Percentiles rank a stretch among this genome's conserved stretches.
Conservation (phyloP, 202 grass and related monocot genomes). For the Setaria italica region DNA sequence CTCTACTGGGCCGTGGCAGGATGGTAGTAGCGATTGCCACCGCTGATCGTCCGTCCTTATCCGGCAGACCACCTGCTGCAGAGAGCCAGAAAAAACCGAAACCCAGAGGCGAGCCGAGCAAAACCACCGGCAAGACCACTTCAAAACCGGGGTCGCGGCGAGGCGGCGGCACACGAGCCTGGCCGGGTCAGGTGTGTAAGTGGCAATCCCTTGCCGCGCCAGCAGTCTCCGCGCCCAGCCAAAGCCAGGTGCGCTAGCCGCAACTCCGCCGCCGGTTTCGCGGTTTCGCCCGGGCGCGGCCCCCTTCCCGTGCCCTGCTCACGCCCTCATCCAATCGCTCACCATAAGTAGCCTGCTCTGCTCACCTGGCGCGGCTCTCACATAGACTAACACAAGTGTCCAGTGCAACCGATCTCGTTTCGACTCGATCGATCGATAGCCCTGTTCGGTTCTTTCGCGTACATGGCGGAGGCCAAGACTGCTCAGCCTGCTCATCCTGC, state of each 20-base stretch:
- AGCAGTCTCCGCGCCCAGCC: too few relatives aligned
- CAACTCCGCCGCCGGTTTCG: too few relatives aligned
- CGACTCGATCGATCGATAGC: neutral
- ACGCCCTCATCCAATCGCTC: neutral
- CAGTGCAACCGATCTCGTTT: neutral
- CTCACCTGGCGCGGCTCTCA: neutral
- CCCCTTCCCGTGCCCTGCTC: neutral
- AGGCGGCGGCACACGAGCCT: too few relatives aligned
- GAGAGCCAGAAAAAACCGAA: neutral
- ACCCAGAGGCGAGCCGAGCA: neutral
- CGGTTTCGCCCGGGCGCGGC: too few relatives aligned
- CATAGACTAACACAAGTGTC: neutral
- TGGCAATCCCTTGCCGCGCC: too few relatives aligned
- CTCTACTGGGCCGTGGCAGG: too few relatives aligned
- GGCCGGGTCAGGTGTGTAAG: too few relatives aligned
- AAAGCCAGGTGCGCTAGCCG: too few relatives aligned
- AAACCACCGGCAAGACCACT: neutral
- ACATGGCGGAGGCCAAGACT: conserved; percentile 17
- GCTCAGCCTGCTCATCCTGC: neutral
- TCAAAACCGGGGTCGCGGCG: neutral
- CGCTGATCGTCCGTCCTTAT: neutral
- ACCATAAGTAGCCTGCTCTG: neutral
- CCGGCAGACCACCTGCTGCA: too few relatives aligned
- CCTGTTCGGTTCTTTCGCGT: neutral
- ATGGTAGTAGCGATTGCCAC: too few relatives aligned